Evolutionary conservation across 2,329 filamentous ascomycete genomes (phyloP).

Genomic region (Fusarium sulawesiense): DNA sequence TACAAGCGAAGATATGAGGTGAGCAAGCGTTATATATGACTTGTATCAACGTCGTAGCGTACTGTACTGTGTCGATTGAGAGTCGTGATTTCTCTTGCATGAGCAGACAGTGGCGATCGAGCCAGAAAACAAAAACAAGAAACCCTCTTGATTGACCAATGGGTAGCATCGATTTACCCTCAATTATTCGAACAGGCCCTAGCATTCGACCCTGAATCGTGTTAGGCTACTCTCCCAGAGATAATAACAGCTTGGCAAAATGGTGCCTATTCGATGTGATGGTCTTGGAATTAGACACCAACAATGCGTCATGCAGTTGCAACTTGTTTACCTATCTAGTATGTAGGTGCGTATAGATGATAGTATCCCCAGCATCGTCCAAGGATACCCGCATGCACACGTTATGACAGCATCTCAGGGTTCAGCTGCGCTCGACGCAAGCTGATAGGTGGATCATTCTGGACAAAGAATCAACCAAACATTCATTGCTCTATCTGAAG

Average conservation of each 20-base stretch:
- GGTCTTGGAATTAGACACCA: background rate
- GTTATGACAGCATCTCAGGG: conserved; percentile 26
- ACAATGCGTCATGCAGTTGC: background rate
- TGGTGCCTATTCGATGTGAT: background rate
- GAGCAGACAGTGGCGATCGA: background rate
- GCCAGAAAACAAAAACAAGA: background rate
- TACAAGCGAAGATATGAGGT: conserved; percentile 36
- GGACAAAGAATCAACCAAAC: background rate
- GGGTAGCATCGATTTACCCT: background rate
- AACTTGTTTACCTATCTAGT: conserved; percentile 13
- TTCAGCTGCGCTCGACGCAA: conserved; percentile 15
- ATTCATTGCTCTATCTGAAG: background rate
- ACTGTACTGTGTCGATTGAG: conserved; percentile 6
- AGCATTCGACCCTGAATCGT: background rate
- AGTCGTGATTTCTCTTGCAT: conserved; percentile 42
- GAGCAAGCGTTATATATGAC: conserved; percentile 14
- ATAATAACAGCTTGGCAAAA: background rate
- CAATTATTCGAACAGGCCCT: background rate
- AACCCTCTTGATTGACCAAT: background rate
- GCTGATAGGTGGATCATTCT: conserved; percentile 23
- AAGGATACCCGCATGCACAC: conserved; percentile 32
- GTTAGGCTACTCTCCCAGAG: background rate
- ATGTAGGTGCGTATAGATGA: background rate
- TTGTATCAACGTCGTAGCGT: background rate
- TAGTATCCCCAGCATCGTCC: conserved; percentile 2